These are phyloP conservation scores for Flaveria floridana DNA, from an alignment of 140 eudicot species.

Conservation along the genomic window DNA sequence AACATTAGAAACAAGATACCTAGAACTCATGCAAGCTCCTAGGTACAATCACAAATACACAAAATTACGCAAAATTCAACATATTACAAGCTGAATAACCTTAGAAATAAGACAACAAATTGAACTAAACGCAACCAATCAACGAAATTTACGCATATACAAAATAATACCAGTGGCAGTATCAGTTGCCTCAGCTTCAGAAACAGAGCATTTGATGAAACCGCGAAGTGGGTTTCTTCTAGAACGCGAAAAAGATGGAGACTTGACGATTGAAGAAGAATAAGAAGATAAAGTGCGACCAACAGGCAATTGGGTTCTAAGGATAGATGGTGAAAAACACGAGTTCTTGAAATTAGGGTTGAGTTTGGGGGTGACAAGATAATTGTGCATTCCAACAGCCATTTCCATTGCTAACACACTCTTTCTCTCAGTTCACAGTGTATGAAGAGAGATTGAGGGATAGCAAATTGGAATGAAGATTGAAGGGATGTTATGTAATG, in stretches of 20 bases:
- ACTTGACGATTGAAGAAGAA: constrained; percentile 29
- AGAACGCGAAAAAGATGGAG: constrained; percentile 22
- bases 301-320: constrained; percentile 41
- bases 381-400: constrained; percentile 44
- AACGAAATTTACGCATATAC: not conserved
- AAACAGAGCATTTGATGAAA: constrained; percentile 65
- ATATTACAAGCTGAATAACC: not conserved
- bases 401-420: constrained; percentile 47
- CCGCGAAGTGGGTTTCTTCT: constrained; percentile 41
- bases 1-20: not conserved
- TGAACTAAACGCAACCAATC: not conserved
- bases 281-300: constrained; percentile 37
- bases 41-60: constrained; percentile 11
- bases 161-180: constrained; percentile 45
- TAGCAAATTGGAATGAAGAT: constrained; percentile 11
- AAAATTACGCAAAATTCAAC: constrained; percentile 13
- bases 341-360: constrained; percentile 36
- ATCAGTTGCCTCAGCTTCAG: constrained; percentile 54
- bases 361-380: constrained; percentile 32
- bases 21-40: not conserved
- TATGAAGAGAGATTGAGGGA: constrained; percentile 38
- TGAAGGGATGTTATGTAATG: constrained; percentile 13
- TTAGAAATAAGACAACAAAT: not conserved
- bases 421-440: constrained; percentile 20
- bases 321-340: constrained; percentile 10